Evolutionary conservation across 768 basidiomycete species (phyloP), one percentile per base, ranked within the genome.

Genomic region (Lactifluus subvellereus): DNA sequence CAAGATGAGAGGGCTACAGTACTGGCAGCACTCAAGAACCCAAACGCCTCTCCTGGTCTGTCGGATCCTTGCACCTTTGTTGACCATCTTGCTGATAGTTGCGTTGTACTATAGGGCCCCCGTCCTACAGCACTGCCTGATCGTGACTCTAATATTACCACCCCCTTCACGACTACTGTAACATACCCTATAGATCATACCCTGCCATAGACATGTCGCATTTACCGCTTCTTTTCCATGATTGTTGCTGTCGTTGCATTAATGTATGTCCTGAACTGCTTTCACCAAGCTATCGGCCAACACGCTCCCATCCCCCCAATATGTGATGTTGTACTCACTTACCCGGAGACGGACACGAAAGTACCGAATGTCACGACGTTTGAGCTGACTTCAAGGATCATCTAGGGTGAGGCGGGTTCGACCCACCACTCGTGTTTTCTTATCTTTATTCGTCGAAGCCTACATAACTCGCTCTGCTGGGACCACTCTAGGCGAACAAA

Each of bases 1-100:
- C 82, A 84, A 27, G 92, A 92, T 30, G 91, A 94, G 67, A 85
- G 83, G 72, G 75, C 80, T 11, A 74, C 80, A 0, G 70, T 94
- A 64, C 78, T 86, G 42, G 73, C 75, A 47, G 82, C 83, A 43
- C 79, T 93, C 55, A 87, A 88, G 71, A 83, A 75, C 68, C 69
- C 80, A 7, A 71, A 77, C 55, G 81, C 82, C 49, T 82, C 84
- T 27, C 78, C 83, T 72, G 86, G 88, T 89, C 70, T 53, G 81
- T 78, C 45, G 35, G 32, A 42, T 49, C 27, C 8, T 38, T 54
- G 11, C 13, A n/a, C 14, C 16, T 9, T 20, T 32, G 8, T 40
- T 38, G n/a, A 4, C n/a, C 32, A 32, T 35, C 27, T 38, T 56
- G 14, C 54, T 64, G 48, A 57, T 57, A 49, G 64, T 38, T 53